Evolutionary conservation across 805 yeast species (phyloP).

Genomic region (Metschnikowia kunwiensis): DNA sequence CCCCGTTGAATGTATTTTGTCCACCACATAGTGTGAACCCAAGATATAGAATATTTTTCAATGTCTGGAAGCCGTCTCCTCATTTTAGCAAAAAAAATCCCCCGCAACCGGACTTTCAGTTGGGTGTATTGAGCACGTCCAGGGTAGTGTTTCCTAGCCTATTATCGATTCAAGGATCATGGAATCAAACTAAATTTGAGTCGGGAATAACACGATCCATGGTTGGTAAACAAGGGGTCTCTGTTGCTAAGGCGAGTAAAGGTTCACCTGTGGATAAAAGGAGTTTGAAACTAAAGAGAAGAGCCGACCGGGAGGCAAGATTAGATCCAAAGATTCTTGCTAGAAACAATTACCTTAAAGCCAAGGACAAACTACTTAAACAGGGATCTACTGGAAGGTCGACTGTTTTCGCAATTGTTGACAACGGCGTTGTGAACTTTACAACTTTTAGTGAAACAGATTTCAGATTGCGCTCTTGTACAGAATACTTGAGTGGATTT

Average conservation of each 20-base stretch:
- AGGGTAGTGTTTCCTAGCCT: conserved; percentile 45
- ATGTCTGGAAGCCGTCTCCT: conserved; percentile 83
- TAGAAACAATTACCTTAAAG: conserved; percentile 27
- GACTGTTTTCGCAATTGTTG: conserved; percentile 66
- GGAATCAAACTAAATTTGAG: conserved; percentile 28
- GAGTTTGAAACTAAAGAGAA: conserved; percentile 19
- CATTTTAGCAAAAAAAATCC: conserved; percentile 69
- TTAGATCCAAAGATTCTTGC: conserved; percentile 23
- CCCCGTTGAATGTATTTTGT: conserved; percentile 11
- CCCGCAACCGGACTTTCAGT: conserved; percentile 69
- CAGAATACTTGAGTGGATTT: conserved; percentile 9
- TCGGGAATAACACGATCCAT: no score
- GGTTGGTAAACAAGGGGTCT: no score
- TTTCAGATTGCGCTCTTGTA: conserved; percentile 32
- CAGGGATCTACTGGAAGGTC: conserved; percentile 47
- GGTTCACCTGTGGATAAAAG: no score
- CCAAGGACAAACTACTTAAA: conserved; percentile 43
- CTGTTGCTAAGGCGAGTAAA: no score
- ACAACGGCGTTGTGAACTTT: conserved; percentile 71
- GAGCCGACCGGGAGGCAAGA: conserved; percentile 27
- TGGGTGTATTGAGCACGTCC: conserved; percentile 54
- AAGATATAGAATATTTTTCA: conserved; percentile 43
- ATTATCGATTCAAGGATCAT: conserved; percentile 35
- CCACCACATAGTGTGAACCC: conserved; percentile 9
- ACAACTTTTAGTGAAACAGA: conserved; percentile 50